These are phyloP conservation scores for Glycyrrhiza uralensis DNA, from an alignment of 306 rosid genomes.

Conservation along the genomic window DNA sequence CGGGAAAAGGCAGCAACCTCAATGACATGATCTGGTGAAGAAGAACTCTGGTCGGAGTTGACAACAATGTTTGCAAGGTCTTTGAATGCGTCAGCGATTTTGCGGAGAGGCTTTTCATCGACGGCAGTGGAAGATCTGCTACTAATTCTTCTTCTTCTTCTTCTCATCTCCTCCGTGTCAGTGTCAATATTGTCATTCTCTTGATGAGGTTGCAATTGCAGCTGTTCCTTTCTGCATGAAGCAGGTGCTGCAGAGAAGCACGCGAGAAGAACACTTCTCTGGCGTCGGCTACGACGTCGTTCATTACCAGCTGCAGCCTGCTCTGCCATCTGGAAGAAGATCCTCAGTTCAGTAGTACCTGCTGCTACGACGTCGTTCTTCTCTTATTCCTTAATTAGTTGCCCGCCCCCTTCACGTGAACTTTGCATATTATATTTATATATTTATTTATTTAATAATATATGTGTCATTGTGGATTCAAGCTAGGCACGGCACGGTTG, in stretches of 20 bases:
- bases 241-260: background rate
- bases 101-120: background rate
- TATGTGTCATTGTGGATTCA: no score
- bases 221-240: background rate
- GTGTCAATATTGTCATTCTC: no score
- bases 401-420: no score
- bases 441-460: no score
- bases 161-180: background rate
- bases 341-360: no score
- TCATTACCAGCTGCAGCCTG: background rate
- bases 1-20: conserved; percentile 22
- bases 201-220: background rate
- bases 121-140: background rate
- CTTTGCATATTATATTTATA: no score
- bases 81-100: conserved; percentile 20
- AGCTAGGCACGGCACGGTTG: no score
- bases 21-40: no score
- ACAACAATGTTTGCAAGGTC: background rate
- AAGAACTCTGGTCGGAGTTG: background rate
- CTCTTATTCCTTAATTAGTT: no score
- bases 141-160: background rate
- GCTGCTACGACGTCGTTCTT: no score
- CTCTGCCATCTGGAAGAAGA: background rate
- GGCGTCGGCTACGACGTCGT: background rate
- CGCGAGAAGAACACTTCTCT: background rate